Base-by-base conservation (phyloP, 129 eudicot species). In the Lactuca sativa region DNA sequence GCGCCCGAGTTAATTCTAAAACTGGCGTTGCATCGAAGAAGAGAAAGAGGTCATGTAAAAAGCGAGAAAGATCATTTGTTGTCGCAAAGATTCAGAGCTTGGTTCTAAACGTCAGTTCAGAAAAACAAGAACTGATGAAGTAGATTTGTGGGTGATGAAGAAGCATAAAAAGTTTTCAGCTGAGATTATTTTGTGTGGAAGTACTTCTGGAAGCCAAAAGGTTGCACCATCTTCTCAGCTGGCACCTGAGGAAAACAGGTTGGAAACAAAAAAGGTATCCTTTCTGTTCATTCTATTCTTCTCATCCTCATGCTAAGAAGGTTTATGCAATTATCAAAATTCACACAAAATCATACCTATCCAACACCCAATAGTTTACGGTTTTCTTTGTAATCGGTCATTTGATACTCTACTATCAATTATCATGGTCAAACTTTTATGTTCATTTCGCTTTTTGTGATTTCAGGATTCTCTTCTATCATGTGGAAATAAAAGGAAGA, bases 401-500 rank as follows among this genome's bases (percentile, higher is more conserved):
- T 34, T 18, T 33, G 66, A 36, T 21, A 34, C 14, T 34, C 31
- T 60, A 59, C 64, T 33, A 60, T 60, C 48, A 14, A 14, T 7
- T 34, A 1, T 1, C 66, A 34, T 60, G 66, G 43, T n/a, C 48
- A 48, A 60, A 60, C 30, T 60, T 60, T 60, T 13, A 59, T 32
- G 40, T 59, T 32, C 9, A 59, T 11, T 11, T 58, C 16, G 5
- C n/a, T 60, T 59, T 60, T 33, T 34, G 47, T n/a, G 30, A 14
- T 60, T 60, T 60, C 66, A 60, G 66, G 31, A 34, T 60, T 60
- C 48, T 34, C 13, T n/a, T 34, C 9, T n/a, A 36, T 36, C 48
- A 34, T 12, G 66, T 5, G 48, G 66, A 60, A 9, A 36, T 7
- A 60, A 34, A 60, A 60, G 66, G 25, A 60, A 15, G 0, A 7